A percentile compares a stretch with the other conserved stretches of the same genome.
Evolutionary conservation across 208 protist genomes (phyloP).

Genomic region (Wallacemonas rigidus): DNA sequence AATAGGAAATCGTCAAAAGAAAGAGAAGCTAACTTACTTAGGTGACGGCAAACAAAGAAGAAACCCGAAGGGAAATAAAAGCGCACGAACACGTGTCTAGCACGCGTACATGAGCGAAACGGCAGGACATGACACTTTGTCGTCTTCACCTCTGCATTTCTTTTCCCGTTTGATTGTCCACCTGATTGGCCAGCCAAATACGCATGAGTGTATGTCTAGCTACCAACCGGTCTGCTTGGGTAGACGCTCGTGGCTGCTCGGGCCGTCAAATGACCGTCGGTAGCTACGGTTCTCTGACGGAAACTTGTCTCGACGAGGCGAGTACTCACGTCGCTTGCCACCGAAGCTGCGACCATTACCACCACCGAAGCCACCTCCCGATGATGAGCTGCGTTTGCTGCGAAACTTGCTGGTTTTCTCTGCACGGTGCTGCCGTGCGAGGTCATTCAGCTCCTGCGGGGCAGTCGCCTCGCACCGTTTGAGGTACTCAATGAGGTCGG

Average conservation of each 20-base stretch:
- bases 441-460: conserved; percentile 43
- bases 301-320: not conserved
- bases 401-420: conserved; percentile 6
- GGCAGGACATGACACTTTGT: too few species aligned
- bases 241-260: not conserved
- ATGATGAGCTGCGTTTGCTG: conserved; percentile 2
- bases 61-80: not conserved
- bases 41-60: not conserved
- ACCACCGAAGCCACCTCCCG: conserved; percentile 7
- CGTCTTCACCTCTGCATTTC: too few species aligned
- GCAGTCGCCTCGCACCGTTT: conserved; percentile 61
- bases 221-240: conserved; percentile 10
- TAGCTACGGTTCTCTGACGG: conserved; percentile 1
- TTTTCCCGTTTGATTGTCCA: too few species aligned
- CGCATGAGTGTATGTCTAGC: not conserved
- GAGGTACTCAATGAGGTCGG: conserved; percentile 75
- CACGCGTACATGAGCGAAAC: too few species aligned
- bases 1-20: not conserved
- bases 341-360: conserved; percentile 1
- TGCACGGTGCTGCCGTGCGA: conserved; percentile 40
- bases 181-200: not conserved
- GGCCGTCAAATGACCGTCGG: conserved; percentile 1
- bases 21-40: conserved; percentile 9
- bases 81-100: not conserved
- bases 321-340: not conserved